Conservation (phyloP, 2,329 filamentous ascomycete species). For the Penicillium sp. region DNA sequence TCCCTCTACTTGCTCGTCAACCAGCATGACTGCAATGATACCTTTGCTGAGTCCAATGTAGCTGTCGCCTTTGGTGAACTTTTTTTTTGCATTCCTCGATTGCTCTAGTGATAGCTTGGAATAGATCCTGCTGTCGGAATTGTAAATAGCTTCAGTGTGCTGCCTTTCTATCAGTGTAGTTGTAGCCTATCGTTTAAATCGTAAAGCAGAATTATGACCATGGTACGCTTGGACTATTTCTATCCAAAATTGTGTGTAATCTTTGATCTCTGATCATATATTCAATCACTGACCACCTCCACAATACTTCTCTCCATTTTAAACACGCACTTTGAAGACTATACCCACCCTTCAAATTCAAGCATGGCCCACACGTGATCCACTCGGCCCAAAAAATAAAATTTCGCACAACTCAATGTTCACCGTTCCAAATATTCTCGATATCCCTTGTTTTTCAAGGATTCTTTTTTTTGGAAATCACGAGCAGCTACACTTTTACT, state of each 20-base stretch:
- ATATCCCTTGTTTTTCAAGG: not conserved
- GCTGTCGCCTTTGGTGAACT: constrained; percentile 16
- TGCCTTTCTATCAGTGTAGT: not conserved
- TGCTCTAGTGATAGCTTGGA: constrained; percentile 4
- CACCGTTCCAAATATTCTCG: not conserved
- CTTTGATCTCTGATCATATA: no score
- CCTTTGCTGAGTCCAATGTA: constrained; percentile 34
- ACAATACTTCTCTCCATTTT: not conserved
- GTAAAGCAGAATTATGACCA: no score
- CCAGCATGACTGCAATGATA: constrained; percentile 39
- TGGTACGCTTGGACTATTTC: no score
- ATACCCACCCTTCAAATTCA: not conserved
- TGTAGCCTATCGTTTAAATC: no score
- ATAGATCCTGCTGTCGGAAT: not conserved
- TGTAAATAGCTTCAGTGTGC: not conserved
- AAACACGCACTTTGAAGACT: not conserved
- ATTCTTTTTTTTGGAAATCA: no score
- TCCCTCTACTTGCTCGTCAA: constrained; percentile 23
- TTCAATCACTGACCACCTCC: no score
- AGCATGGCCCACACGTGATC: not conserved
- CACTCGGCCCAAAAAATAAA: not conserved
- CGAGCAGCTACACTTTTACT: no score
- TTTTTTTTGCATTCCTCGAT: constrained; percentile 14
- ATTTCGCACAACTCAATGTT: not conserved
- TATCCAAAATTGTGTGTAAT: no score